Percentiles rank a stretch among this genome's conserved stretches.
phyloP scores from a whole-genome alignment of 768 basidiomycete species.

The Dictyophora rubrovolvata region DNA sequence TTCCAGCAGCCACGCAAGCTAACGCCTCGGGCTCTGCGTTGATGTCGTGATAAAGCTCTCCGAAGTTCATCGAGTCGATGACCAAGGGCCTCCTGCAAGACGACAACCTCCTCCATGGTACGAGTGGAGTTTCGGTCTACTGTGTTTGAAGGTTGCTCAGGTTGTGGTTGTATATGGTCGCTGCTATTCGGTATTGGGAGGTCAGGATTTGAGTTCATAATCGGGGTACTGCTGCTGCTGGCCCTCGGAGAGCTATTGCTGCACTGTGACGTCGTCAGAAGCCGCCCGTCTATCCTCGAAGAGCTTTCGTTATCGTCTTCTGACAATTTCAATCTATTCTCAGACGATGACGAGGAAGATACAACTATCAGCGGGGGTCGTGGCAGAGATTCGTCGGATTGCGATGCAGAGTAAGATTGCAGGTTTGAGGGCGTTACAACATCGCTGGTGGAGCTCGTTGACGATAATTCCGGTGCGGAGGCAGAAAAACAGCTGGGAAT shows the following conservation, averaged over 20 bases:
- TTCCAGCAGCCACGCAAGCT: neutral
- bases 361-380: neutral
- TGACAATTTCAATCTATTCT: neutral
- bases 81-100: neutral
- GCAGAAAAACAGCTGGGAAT: neutral
- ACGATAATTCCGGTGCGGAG: neutral
- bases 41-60: neutral
- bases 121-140: neutral
- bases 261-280: neutral
- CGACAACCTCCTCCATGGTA: neutral
- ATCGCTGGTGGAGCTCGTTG: neutral
- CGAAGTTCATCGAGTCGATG: constrained; percentile 1
- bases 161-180: neutral
- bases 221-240: neutral
- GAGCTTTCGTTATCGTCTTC: neutral
- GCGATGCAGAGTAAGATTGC: neutral
- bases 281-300: neutral
- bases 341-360: neutral
- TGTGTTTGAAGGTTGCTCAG: neutral
- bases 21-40: neutral
- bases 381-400: neutral
- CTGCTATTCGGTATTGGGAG: neutral
- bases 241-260: neutral
- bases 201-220: neutral
- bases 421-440: neutral